phyloP scores from a whole-genome alignment of 371 early-diverging fungal species.

The Amoeboaphelidium protococcarum region DNA sequence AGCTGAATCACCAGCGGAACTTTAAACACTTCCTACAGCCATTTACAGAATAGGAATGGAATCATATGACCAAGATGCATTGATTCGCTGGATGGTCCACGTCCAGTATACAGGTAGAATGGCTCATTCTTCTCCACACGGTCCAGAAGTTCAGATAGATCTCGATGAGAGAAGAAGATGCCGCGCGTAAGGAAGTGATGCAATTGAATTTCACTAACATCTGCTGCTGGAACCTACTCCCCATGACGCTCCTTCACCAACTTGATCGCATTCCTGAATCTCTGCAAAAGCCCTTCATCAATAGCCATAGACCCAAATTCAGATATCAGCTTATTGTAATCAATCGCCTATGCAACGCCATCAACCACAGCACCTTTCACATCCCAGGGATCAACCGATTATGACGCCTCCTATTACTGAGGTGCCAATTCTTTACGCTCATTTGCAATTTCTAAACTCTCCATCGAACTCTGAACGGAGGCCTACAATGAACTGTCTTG shows the following conservation, averaged over 20 bases:
- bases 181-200: conserved; percentile 78
- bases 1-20: conserved; percentile 93
- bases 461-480: no score
- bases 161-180: conserved; percentile 95
- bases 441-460: no score
- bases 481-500: no score
- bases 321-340: conserved; percentile 80
- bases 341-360: conserved; percentile 64
- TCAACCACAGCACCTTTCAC: conserved; percentile 75
- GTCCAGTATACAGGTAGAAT: conserved; percentile 98
- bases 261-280: no score
- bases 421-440: no score
- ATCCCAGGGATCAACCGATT: conserved; percentile 86
- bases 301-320: conserved; percentile 83
- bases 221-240: no score
- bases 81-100: conserved; percentile 84
- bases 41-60: conserved; percentile 96
- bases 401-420: conserved; percentile 5
- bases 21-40: conserved; percentile 92
- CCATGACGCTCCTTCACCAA: no score
- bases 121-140: conserved; percentile 77
- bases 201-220: conserved; percentile 50
- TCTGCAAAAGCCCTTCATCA: conserved; percentile 39
- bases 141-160: conserved; percentile 66
- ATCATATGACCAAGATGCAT: conserved; percentile 99